Evolutionary conservation across 2,329 filamentous ascomycete genomes (phyloP).

Genomic region (Ophiocordyceps camponoti-saundersi): DNA sequence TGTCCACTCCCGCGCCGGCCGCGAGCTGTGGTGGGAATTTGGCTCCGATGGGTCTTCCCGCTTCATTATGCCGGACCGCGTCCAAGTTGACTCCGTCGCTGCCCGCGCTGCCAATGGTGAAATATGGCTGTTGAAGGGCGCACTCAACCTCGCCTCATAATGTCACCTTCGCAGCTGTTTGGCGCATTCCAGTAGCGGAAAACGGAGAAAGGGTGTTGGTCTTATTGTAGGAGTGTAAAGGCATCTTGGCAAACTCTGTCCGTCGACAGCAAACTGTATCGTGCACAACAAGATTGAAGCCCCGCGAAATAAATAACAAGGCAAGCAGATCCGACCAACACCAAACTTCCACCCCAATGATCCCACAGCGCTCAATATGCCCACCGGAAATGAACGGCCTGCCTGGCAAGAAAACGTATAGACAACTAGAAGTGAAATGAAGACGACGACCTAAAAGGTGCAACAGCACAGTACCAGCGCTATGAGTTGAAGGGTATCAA

Average conservation of each 20-base stretch:
- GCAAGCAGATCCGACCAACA: too few species aligned
- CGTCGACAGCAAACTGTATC: background rate
- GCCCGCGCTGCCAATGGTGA: slow-evolving; percentile 76
- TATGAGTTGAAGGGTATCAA: slow-evolving; percentile 5
- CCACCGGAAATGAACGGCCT: background rate
- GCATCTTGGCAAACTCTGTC: too few species aligned
- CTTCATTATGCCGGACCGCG: slow-evolving; percentile 61
- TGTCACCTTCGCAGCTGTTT: background rate
- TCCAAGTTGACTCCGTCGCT: slow-evolving; percentile 60
- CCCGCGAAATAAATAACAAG: background rate
- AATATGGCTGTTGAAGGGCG: slow-evolving; percentile 55
- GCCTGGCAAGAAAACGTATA: background rate
- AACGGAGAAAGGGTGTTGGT: background rate
- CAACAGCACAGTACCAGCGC: background rate
- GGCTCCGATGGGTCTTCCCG: slow-evolving; percentile 39
- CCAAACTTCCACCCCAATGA: background rate
- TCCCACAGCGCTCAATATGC: background rate
- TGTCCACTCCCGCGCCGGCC: slow-evolving; percentile 42
- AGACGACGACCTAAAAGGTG: background rate
- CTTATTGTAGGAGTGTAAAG: background rate
- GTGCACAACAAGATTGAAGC: too few species aligned
- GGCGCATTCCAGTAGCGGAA: background rate
- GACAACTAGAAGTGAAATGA: background rate
- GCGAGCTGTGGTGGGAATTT: slow-evolving; percentile 69
- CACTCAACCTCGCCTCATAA: slow-evolving; percentile 21